phyloP scores from a whole-genome alignment of 108 stramenopile species.

The Craspedostauros australis region DNA sequence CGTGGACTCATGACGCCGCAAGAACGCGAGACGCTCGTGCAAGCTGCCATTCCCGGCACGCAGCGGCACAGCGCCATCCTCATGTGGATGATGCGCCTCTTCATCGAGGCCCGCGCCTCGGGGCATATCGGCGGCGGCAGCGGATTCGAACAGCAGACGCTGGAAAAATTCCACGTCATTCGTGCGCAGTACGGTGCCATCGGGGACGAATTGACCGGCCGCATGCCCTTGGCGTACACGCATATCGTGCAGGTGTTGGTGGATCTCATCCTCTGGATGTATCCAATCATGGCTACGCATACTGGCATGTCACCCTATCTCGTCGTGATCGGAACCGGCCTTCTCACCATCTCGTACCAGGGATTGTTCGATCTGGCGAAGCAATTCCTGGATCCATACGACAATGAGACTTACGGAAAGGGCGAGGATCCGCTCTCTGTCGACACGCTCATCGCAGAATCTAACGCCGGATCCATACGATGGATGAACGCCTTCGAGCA shows the following conservation, averaged over 20 bases:
- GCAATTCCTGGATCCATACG: slow-evolving; percentile 89
- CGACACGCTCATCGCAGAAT: slow-evolving; percentile 85
- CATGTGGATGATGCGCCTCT: slow-evolving; percentile 78
- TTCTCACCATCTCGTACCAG: slow-evolving; percentile 81
- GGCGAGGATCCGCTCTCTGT: slow-evolving; percentile 86
- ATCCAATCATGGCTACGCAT: slow-evolving; percentile 78
- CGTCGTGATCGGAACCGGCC: slow-evolving; percentile 65
- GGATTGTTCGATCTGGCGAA: slow-evolving; percentile 90
- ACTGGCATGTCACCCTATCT: slow-evolving; percentile 72
- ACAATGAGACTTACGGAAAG: slow-evolving; percentile 87
- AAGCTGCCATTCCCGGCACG: slow-evolving; percentile 74
- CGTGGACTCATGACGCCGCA: slow-evolving; percentile 74
- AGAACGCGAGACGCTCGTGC: slow-evolving; percentile 62
- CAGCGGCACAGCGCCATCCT: slow-evolving; percentile 85
- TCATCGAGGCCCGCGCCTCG: slow-evolving; percentile 65
- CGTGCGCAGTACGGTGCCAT: slow-evolving; percentile 82
- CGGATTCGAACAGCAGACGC: slow-evolving; percentile 77
- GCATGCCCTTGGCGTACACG: slow-evolving; percentile 91
- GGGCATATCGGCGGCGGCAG: slow-evolving; percentile 76
- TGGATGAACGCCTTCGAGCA: slow-evolving; percentile 79
- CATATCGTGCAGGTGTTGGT: slow-evolving; percentile 87
- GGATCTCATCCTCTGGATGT: slow-evolving; percentile 83
- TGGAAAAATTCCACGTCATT: slow-evolving; percentile 83
- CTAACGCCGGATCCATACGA: slow-evolving; percentile 76
- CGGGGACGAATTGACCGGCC: slow-evolving; percentile 76